Percentiles rank a stretch among this genome's conserved stretches.
phyloP scores from a whole-genome alignment of 352 stramenopile species.

The Elongisporangium undulatum region DNA sequence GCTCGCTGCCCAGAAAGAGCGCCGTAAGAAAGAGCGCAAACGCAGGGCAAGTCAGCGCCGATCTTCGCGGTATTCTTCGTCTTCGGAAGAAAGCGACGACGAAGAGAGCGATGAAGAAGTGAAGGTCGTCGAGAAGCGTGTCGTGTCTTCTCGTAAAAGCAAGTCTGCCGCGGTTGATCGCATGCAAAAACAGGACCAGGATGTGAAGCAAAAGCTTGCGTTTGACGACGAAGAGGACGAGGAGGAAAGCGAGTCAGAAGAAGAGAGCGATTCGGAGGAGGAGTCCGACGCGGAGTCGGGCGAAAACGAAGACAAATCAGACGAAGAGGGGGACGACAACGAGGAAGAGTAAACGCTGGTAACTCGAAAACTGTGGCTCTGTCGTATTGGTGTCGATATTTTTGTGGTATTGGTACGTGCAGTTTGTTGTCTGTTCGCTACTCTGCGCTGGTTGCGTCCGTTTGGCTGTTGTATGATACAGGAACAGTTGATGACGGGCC shows the following conservation, averaged over 20 bases:
- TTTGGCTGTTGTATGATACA: too few species aligned
- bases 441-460: not conserved
- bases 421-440: not conserved
- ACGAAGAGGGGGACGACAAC: slow-evolving; percentile 15
- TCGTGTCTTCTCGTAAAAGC: slow-evolving; percentile 40
- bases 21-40: slow-evolving; percentile 24
- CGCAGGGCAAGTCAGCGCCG: slow-evolving; percentile 13
- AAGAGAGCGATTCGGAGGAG: slow-evolving; percentile 19
- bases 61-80: slow-evolving; percentile 17
- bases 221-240: slow-evolving; percentile 32
- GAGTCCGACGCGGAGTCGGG: slow-evolving; percentile 22
- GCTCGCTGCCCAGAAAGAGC: slow-evolving; percentile 34
- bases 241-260: slow-evolving; percentile 29
- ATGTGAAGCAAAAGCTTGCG: slow-evolving; percentile 51
- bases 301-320: slow-evolving; percentile 16
- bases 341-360: not conserved
- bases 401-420: not conserved
- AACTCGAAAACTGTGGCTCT: too few species aligned
- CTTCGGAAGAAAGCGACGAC: slow-evolving; percentile 25
- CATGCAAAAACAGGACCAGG: slow-evolving; percentile 51
- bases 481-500: not conserved
- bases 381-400: not conserved
- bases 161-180: slow-evolving; percentile 52
- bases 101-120: slow-evolving; percentile 6
- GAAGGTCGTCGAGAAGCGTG: slow-evolving; percentile 2